Base-by-base conservation (phyloP, 768 basidiomycete genomes). In the Daedaleopsis nitida region DNA sequence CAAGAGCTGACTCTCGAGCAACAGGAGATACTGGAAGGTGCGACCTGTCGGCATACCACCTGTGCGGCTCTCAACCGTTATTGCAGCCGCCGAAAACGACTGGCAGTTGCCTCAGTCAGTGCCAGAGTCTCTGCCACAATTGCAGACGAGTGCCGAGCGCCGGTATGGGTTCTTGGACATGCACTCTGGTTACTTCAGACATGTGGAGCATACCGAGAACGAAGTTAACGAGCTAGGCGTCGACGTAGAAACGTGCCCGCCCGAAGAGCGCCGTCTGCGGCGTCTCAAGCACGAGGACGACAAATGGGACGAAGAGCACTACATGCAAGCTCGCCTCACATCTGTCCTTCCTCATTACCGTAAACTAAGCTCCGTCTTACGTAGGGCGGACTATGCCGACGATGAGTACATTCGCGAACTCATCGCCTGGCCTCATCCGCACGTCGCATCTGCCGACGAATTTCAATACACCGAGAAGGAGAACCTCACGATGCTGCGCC, bases 281-380 rank as follows among this genome's bases (percentile, higher is more conserved):
- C 82, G 91, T 51, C 64, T 84, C 12, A 71, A 75, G 57, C 86
- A 85, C 62, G 92, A 94, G 71, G 79, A 93, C 42, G 78, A 81
- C 34, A 93, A 92, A 73, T 95, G 87, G 83, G 87, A 94, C 66
- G 86, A 85, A 67, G 91, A 93, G 67, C 79, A 94, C 74, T 94
- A 94, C 70, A 87, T 92, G 92, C 92, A 73, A 55, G 84, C 17
- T 34, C 23, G 21, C 39, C 17, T 42, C 39, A 5, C 17, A 12
- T 21, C 6, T 21, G 12, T 24, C 9, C 55, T 57, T 48, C 37
- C 48, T 54, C 38, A 53, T 48, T 5, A 23, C 14, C 47, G 54
- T 12, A 44, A 38, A 23, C 38, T 21, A 11, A 27, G 49, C 38
- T 13, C 45, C 27, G 50, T 53, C 48, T 39, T 16, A 62, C 52